Conservation (phyloP, 257 asterid species). For the Anisodus tanguticus region DNA sequence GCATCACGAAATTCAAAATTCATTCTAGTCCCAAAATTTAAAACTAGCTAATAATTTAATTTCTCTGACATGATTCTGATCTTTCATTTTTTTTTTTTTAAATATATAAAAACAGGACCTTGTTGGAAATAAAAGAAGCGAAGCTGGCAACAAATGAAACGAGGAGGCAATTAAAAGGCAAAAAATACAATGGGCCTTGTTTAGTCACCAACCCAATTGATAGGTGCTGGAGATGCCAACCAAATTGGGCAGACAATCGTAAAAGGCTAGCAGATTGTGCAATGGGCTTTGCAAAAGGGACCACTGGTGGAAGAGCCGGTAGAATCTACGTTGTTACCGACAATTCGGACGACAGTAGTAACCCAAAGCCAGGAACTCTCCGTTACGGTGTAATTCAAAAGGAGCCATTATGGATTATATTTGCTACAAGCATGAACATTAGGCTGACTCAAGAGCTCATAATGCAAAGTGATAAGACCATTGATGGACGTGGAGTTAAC, state of each 20-base stretch:
- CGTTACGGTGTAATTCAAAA: conserved; percentile 80
- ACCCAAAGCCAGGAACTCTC: conserved; percentile 83
- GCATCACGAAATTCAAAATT: background rate
- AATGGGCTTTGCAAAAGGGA: conserved; percentile 65
- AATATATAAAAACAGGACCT: background rate
- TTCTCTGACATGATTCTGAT: background rate
- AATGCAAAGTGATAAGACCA: conserved; percentile 71
- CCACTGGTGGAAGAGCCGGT: conserved; percentile 79
- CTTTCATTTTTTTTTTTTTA: too few species aligned
- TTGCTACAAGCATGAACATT: conserved; percentile 58
- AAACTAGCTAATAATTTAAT: background rate
- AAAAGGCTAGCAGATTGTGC: conserved; percentile 74
- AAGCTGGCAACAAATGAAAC: conserved; percentile 41
- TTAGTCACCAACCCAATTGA: conserved; percentile 75
- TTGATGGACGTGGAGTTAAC: conserved; percentile 73
- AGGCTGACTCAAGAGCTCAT: conserved; percentile 65
- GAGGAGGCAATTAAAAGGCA: conserved; percentile 54
- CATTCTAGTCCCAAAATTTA: background rate
- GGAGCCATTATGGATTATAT: conserved; percentile 79
- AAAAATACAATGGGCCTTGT: conserved; percentile 52
- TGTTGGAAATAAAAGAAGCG: conserved; percentile 39
- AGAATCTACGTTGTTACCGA: conserved; percentile 61
- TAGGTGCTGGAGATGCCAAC: conserved; percentile 82
- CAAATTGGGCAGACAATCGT: conserved; percentile 65
- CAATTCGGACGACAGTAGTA: conserved; percentile 49